Percentiles rank a stretch among this genome's conserved stretches.
Evolutionary conservation across 495 filamentous ascomycete species (phyloP).

Genomic region (Aspergillus conjunctus): DNA sequence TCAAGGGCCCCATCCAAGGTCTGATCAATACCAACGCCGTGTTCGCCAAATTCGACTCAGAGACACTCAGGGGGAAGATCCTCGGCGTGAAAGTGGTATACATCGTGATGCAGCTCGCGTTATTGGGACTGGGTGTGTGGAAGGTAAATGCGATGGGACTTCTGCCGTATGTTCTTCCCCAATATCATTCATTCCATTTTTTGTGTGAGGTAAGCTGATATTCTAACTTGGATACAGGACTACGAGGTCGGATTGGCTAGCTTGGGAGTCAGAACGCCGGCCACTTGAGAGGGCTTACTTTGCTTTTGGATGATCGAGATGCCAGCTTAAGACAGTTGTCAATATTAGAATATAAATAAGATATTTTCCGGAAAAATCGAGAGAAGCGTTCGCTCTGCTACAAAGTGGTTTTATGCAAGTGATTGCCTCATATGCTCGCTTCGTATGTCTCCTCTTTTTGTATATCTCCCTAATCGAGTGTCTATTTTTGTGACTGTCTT

Average conservation of each 20-base stretch:
- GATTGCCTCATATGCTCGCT: too few relatives aligned
- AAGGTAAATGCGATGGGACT: constrained; percentile 97
- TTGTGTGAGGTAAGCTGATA: not conserved
- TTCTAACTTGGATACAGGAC: constrained; percentile 57
- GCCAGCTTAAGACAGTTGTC: too few relatives aligned
- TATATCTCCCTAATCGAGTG: not conserved
- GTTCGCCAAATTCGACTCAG: constrained; percentile 87
- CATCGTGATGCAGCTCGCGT: constrained; percentile 79
- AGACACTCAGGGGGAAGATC: constrained; percentile 70
- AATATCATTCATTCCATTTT: not conserved
- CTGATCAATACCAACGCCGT: constrained; percentile 74
- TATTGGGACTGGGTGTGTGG: constrained; percentile 86
- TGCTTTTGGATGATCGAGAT: constrained; percentile 40
- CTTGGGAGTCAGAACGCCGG: constrained; percentile 83
- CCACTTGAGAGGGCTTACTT: constrained; percentile 70
- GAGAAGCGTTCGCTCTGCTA: not conserved
- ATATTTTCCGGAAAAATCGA: not conserved
- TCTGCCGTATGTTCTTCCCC: constrained; percentile 67
- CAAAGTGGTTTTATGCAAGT: too few relatives aligned
- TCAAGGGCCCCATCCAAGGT: constrained; percentile 92
- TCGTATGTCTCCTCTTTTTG: not conserved
- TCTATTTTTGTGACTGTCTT: constrained; percentile 25
- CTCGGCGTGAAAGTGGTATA: constrained; percentile 83
- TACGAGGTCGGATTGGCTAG: constrained; percentile 92
- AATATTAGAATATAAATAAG: not conserved